Evolutionary conservation across 768 basidiomycete species (phyloP), one percentile per base, ranked within the genome.

Genomic region (Kondoa subrosea): DNA sequence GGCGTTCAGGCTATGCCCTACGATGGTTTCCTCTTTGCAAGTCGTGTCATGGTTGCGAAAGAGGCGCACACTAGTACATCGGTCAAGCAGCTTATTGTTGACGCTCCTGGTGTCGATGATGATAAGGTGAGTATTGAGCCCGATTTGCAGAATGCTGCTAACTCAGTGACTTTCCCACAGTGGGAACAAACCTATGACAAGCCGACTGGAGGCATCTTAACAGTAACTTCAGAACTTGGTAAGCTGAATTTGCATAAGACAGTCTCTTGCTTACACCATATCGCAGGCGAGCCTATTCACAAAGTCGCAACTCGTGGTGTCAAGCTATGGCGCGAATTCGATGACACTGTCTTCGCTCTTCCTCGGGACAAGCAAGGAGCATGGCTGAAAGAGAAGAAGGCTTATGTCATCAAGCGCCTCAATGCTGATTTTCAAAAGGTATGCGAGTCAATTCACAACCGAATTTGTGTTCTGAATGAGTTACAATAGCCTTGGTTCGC

Each of bases 271-370:
- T 32, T 66, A 14, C 50, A 12, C 29, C 8, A 2, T 25, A 26
- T 56, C 62, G 66, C 64, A 17, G 74, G 74, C 65, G 95, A 99
- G 78, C 95, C 95, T 14, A 97, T 97, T 73, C 95, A 99, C 81
- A 99, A 99, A 81, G 89, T 99, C 75, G 92, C 95, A 34, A 99
- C 86, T 56, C 88, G 95, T 61, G 95, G 84, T 34, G 89, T 99
- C 77, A 96, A 89, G 81, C 82, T 99, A 56, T 99, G 95, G 95
- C 91, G 91, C 78, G 92, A 97, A 80, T 96, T 96, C 76, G 95
- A 99, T 74, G 86, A 93, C 73, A 89, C 86, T 27, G 88, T 99
- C 67, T 99, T 97, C 83, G 87, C 86, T 77, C 77, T 96, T 73
- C 86, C 93, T 12, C 90, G 91, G 80, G 95, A 97, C 80, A 99